Evolutionary conservation across 1,284 basidiomycete species (phyloP), one percentile per base, ranked within the genome.

Genomic region (Spongispora temasekensis): DNA sequence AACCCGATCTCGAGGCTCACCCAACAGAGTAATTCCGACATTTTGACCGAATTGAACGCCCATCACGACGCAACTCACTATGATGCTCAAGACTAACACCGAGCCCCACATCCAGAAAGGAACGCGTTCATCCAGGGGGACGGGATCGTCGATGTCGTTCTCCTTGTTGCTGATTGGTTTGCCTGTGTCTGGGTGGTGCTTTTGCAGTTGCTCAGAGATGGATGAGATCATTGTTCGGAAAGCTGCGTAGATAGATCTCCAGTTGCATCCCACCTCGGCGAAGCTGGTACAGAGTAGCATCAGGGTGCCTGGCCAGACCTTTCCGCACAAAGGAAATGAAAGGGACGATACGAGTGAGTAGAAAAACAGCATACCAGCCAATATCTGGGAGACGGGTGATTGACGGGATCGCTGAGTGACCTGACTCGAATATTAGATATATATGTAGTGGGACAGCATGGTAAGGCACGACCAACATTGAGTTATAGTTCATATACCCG

Each of bases 271-370:
- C 31, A 81, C 77, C 57, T 82, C 80, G 19, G 79, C 73, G 64
- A 82, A 81, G 55, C 81, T 83, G 70, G 81, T 83, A 55, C 81
- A 61, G 66, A 82, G 75, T 77, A 82, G 80, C 69, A 83, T 80
- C 46, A 82, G 68, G 56, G 89, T 83, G 69, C 87, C 88, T 31
- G 86, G 86, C 87, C 87, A 90, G 44, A 89, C 76, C 64, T n/a
- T n/a, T n/a, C n/a, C n/a, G n/a, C n/a, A n/a, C n/a, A n/a, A n/a
- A n/a, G n/a, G n/a, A n/a, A n/a, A n/a, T n/a, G n/a, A n/a, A n/a
- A n/a, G n/a, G n/a, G n/a, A 6, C 42, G 4, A 30, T 25, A 17
- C 44, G n/a, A n/a, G 15, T 23, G 23, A 30, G 23, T 12, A 27
- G 21, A 8, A 46, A n/a, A 21, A 8, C 13, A 13, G 15, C n/a